Evolutionary conservation across 1,284 basidiomycete genomes (phyloP).

Genomic region (Blastosporella zonata): DNA sequence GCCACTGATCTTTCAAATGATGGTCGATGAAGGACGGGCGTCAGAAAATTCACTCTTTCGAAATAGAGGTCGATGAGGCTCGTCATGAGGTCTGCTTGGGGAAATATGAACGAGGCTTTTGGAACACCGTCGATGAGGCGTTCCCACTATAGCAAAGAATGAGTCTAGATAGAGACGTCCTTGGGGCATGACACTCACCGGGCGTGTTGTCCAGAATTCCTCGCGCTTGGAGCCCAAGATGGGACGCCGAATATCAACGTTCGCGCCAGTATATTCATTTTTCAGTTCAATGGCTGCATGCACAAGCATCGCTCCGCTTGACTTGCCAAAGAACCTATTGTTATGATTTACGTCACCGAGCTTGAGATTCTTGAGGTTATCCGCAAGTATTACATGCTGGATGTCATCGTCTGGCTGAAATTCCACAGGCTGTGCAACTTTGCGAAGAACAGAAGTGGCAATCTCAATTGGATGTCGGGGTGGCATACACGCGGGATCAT

Average conservation of each 20-base stretch:
- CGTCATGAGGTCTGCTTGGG: constrained; percentile 57
- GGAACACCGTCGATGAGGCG: constrained; percentile 29
- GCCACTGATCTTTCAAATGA: constrained; percentile 62
- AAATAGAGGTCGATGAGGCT: constrained; percentile 74
- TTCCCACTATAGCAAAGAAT: constrained; percentile 39
- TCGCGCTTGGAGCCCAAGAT: constrained; percentile 28
- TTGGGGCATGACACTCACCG: constrained; percentile 32
- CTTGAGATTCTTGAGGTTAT: constrained; percentile 34
- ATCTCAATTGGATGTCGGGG: constrained; percentile 22
- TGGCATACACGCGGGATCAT: background rate
- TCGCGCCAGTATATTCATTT: constrained; percentile 46
- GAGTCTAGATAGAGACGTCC: background rate
- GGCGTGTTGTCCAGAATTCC: constrained; percentile 37
- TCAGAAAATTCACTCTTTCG: constrained; percentile 52
- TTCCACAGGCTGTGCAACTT: constrained; percentile 11
- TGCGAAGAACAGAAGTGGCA: constrained; percentile 31
- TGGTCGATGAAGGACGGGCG: constrained; percentile 75
- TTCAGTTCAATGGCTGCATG: constrained; percentile 66
- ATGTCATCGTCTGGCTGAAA: constrained; percentile 32
- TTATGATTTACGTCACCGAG: constrained; percentile 27
- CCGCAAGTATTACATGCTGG: constrained; percentile 33
- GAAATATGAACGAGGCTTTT: constrained; percentile 41
- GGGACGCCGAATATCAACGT: constrained; percentile 18
- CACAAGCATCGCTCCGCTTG: constrained; percentile 65
- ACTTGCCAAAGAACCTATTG: constrained; percentile 67